Percentiles rank a stretch among this genome's conserved stretches.
These are phyloP conservation scores for Candida montana DNA, from an alignment of 805 yeast species.

Conservation along the genomic window DNA sequence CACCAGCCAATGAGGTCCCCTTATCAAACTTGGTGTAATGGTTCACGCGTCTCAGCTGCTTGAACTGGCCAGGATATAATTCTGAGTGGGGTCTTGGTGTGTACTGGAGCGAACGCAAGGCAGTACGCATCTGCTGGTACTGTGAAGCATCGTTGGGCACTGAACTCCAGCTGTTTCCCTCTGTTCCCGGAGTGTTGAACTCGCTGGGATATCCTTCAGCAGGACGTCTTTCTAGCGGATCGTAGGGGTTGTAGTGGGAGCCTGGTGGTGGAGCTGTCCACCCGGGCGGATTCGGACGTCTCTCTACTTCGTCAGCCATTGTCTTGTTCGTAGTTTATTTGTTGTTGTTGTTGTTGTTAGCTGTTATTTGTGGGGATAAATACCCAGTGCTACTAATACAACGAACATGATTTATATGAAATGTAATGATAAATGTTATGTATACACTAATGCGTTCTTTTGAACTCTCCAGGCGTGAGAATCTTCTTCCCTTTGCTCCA, in stretches of 20 bases:
- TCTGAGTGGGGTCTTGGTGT: slow-evolving; percentile 75
- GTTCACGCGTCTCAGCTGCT: slow-evolving; percentile 57
- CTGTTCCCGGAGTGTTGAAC: slow-evolving; percentile 58
- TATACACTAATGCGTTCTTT: slow-evolving; percentile 34
- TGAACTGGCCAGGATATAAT: slow-evolving; percentile 72
- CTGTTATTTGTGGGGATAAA: too few species aligned
- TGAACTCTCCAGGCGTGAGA: slow-evolving; percentile 77
- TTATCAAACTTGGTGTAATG: slow-evolving; percentile 46
- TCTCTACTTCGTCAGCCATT: slow-evolving; percentile 31
- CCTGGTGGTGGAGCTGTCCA: slow-evolving; percentile 59
- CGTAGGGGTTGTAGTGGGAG: slow-evolving; percentile 66
- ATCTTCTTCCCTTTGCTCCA: slow-evolving; percentile 55
- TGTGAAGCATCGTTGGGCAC: slow-evolving; percentile 66
- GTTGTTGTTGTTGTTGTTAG: background rate
- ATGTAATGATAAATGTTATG: too few species aligned
- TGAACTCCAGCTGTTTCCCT: slow-evolving; percentile 43
- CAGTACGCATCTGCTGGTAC: slow-evolving; percentile 60
- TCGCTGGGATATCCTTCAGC: slow-evolving; percentile 86
- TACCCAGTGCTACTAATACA: too few species aligned
- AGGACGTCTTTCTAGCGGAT: slow-evolving; percentile 70
- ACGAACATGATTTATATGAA: too few species aligned
- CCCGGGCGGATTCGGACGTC: slow-evolving; percentile 72
- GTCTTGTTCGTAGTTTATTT: background rate
- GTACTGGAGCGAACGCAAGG: slow-evolving; percentile 69
- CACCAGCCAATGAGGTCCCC: slow-evolving; percentile 58